A percentile compares a stretch with the other conserved stretches of the same genome.
These are phyloP conservation scores for Yarrowia osloensis DNA, from an alignment of 805 yeast genomes.

Conservation along the genomic window DNA sequence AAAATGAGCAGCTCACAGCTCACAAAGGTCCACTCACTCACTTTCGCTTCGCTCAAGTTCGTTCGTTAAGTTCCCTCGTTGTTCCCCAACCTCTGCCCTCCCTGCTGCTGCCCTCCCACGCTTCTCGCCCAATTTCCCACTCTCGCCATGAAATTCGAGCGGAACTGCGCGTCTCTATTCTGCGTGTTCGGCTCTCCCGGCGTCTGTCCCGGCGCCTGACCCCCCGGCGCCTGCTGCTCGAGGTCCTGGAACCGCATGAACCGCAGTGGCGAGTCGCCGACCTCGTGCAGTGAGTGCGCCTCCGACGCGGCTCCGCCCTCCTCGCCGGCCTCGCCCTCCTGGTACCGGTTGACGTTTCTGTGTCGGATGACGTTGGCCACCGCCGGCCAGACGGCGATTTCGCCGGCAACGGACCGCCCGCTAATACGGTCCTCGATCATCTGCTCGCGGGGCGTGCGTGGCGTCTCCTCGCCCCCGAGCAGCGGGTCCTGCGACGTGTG, in stretches of 20 bases:
- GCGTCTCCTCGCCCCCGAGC: not conserved
- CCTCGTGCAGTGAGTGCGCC: not conserved
- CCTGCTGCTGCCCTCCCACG: not conserved
- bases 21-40: not conserved
- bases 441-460: not conserved
- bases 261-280: slow-evolving; percentile 1
- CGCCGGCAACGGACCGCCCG: slow-evolving; percentile 14
- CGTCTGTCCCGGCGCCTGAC: not conserved
- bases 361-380: not conserved
- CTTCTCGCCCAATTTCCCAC: slow-evolving; percentile 6
- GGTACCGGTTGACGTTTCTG: slow-evolving; percentile 18
- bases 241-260: slow-evolving; percentile 15
- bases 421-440: slow-evolving; percentile 17
- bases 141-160: not conserved
- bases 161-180: not conserved
- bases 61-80: not conserved
- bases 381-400: slow-evolving; percentile 9
- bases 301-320: not conserved
- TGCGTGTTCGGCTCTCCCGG: no score
- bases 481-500: not conserved
- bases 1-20: no score
- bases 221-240: not conserved
- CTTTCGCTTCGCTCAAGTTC: not conserved
- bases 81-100: slow-evolving; percentile 12
- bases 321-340: not conserved